Evolutionary conservation across 176 grass and related monocot genomes (phyloP), one percentile per base, ranked within the genome.

Genomic region (Juncus effusus): DNA sequence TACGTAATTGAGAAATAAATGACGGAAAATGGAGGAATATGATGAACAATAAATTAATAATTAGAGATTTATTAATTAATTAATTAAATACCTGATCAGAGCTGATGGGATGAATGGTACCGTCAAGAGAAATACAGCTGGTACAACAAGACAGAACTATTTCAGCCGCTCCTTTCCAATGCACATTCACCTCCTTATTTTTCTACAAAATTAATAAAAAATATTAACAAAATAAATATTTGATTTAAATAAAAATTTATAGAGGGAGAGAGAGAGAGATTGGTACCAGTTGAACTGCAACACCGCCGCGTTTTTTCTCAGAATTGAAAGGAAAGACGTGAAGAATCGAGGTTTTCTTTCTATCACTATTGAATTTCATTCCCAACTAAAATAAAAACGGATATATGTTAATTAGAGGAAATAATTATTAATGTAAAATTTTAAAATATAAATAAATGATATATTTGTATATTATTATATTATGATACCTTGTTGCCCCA

Each of bases 161-260:
- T 76, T 97, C 93, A 61, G 88, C 93, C 76, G 93, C 93, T 64
- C 93, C 93, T 89, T 97, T 97, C 93, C 93, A 97, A 60, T 97
- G 85, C 44, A 97, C 63, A 69, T 78, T 82, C 77, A 97, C 83
- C 51, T 63, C 58, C 38, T 62, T 60, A 77, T 84, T 82, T 74
- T 67, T 68, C 87, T 97, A 74, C 75, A 77, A 76, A 69, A 51
- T 4, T 45, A 82, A 55, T 5, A 76, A 79, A 50, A 69, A 78
- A 75, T 62, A 64, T 58, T 36, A 14, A 76, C 28, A 80, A 58
- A 63, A 40, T 38, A 63, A 84, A 38, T 7, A 83, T n/a, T 62
- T 71, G 61, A 41, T 6, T 57, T 67, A 85, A 12, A 3, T 59
- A 12, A 50, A 74, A 74, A 44, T 68, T 50, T 1, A 78, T 64